Evolutionary conservation across 305 asterid genomes (phyloP), one percentile per base, ranked within the genome.

Genomic region (Plantago coronopus): DNA sequence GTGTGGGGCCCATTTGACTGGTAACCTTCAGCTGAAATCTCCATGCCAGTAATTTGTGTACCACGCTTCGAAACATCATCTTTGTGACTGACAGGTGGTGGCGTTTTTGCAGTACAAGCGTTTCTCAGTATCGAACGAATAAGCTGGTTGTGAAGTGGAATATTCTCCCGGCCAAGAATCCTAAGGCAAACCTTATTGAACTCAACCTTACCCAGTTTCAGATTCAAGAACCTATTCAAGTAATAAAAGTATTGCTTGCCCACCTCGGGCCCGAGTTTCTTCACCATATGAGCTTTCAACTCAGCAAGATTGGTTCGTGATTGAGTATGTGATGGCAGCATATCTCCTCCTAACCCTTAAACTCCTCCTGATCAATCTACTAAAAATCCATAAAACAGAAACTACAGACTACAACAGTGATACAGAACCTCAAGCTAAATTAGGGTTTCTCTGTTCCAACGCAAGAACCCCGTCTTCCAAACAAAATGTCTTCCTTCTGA

Each of bases 131-230:
- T 82, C 0, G 94, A 83, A 46, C 84, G 77, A 48, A 91, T 75
- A 66, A 88, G 76, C 74, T 81, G 95, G 76, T 91, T 91, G 83
- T 91, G 98, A 31, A 91, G 83, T 16, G 84, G 78, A 67, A 91
- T 54, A 69, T 85, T 91, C 78, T 88, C 95, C 73, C 77, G 77
- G 21, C 98, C 96, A 53, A 91, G 78, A 62, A 81, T 78, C 75
- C 78, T 74, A 54, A 76, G 55, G 67, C 95, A 88, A 25, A 88
- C 82, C 75, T 86, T 86, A 71, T 86, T 69, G 68, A 88, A 83
- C 75, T 91, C 98, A 59, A 65, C 79, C 71, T 86, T 88, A 76
- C 77, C 82, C 76, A 88, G 65, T 76, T 82, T 91, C 74, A 76
- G 76, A 77, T 79, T 78, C 83, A 91, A 67, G 64, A 91, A 82